These are phyloP conservation scores for Sclerotinia sclerotiorum DNA, from an alignment of 2,329 filamentous ascomycete species.

Conservation along the genomic window DNA sequence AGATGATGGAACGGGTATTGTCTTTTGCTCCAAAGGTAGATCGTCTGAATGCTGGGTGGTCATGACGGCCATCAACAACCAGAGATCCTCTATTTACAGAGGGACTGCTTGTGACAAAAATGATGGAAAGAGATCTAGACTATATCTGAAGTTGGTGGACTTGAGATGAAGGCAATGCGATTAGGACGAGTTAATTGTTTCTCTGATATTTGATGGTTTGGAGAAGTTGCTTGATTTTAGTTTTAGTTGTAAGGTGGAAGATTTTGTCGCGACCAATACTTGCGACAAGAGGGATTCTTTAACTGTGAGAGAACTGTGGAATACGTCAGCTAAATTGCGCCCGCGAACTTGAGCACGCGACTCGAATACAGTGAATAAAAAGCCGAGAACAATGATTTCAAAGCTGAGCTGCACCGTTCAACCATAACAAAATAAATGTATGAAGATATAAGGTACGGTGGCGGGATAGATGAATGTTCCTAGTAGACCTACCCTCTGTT, in stretches of 20 bases:
- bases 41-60: conserved; percentile 45
- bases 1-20: conserved; percentile 47
- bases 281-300: conserved; percentile 2
- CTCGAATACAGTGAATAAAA: conserved; percentile 2
- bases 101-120: conserved; percentile 25
- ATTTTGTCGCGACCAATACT: background rate
- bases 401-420: background rate
- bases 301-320: background rate
- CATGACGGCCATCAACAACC: conserved; percentile 54
- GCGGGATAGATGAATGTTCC: conserved; percentile 6
- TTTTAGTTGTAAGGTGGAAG: background rate
- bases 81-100: conserved; percentile 31
- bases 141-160: background rate
- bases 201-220: background rate
- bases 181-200: background rate
- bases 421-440: background rate
- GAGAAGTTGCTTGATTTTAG: background rate
- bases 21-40: conserved; percentile 50
- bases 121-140: background rate
- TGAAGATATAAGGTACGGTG: background rate
- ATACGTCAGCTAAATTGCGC: conserved; percentile 2
- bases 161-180: conserved; percentile 18
- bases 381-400: background rate
- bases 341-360: background rate
- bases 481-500: background rate